Evolutionary conservation across 2,329 filamentous ascomycete genomes (phyloP).

Genomic region (Penicillium sp.): DNA sequence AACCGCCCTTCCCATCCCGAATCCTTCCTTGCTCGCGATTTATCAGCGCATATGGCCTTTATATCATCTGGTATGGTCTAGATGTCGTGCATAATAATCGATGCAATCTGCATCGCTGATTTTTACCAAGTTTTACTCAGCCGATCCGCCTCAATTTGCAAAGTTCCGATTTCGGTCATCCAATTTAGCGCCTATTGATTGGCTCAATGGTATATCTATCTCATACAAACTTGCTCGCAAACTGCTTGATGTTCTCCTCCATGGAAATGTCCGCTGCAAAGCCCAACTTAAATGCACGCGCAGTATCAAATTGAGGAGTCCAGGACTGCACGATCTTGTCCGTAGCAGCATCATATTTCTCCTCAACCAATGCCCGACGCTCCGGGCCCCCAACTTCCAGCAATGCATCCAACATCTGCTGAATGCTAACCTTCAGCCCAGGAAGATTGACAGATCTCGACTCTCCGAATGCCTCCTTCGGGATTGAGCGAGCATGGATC

Average conservation of each 20-base stretch:
- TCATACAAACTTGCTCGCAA: conserved; percentile 36
- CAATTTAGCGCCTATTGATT: conserved; percentile 18
- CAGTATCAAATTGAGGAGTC: conserved; percentile 59
- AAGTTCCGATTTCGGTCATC: conserved; percentile 4
- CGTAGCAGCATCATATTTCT: conserved; percentile 56
- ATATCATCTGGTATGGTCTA: neutral
- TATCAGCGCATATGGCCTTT: neutral
- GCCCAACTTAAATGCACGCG: conserved; percentile 54
- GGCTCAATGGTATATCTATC: conserved; percentile 11
- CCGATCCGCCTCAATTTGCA: neutral
- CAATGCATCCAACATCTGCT: conserved; percentile 62
- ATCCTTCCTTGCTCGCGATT: conserved; percentile 27
- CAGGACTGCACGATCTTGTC: conserved; percentile 63
- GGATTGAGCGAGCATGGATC: conserved; percentile 53
- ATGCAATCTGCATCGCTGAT: neutral
- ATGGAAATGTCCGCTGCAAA: conserved; percentile 45
- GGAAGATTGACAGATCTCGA: conserved; percentile 57
- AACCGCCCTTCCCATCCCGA: conserved; percentile 38
- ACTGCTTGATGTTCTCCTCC: conserved; percentile 43
- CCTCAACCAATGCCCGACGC: conserved; percentile 53
- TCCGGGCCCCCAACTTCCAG: conserved; percentile 58
- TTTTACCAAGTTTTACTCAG: neutral
- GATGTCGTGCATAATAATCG: neutral
- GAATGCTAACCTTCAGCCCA: conserved; percentile 58
- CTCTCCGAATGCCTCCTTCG: conserved; percentile 54